These are phyloP conservation scores for Syzygium grande DNA, from an alignment of 345 rosid species.

Conservation along the genomic window DNA sequence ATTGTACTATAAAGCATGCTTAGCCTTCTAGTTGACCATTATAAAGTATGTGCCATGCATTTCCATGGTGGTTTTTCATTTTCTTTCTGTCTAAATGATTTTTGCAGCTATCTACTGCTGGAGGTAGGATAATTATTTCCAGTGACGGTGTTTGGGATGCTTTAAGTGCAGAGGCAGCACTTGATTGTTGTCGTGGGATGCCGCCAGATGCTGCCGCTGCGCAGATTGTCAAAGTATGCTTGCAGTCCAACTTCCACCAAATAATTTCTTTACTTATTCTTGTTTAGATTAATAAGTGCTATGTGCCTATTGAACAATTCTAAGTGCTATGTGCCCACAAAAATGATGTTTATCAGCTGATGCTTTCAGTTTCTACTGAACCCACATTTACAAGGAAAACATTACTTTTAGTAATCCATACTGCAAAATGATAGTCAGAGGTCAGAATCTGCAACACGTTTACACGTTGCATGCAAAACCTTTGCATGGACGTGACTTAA, in stretches of 20 bases:
- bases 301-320: not conserved
- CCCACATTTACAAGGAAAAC: not conserved
- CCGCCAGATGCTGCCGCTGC: constrained; percentile 85
- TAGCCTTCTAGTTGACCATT: not conserved
- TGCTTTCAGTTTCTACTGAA: not conserved
- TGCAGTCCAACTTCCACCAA: not conserved
- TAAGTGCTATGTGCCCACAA: not conserved
- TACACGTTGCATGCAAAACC: not conserved
- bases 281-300: not conserved
- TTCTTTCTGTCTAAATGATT: not conserved
- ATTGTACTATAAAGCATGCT: not conserved
- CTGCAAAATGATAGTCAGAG: not conserved
- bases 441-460: not conserved
- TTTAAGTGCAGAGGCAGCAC: constrained; percentile 65
- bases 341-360: not conserved
- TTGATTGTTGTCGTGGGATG: constrained; percentile 92
- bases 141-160: constrained; percentile 99
- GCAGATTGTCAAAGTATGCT: constrained; percentile 80
- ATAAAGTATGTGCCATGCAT: not conserved
- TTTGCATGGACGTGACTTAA: not conserved
- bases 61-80: not conserved
- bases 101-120: constrained; percentile 79
- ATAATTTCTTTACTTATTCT: not conserved
- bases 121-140: constrained; percentile 86
- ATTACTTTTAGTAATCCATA: not conserved